phyloP scores from a whole-genome alignment of 192 early-diverging fungal species.

The Backusella macrospora region DNA sequence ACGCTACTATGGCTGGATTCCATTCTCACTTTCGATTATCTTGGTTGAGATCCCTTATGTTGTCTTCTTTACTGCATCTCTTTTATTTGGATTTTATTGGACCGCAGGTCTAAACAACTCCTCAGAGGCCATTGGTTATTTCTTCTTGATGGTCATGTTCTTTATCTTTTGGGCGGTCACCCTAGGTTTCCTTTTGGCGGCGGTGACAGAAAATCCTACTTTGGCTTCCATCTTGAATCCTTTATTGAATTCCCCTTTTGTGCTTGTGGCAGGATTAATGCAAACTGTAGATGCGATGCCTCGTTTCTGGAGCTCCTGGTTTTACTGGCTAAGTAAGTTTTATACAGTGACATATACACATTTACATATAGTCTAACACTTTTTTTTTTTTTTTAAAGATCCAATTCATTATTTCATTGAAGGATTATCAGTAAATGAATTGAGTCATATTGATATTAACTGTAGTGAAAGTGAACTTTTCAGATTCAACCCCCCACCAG shows the following conservation, averaged over 20 bases:
- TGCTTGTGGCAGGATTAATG: slow-evolving; percentile 73
- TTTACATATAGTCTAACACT: neutral
- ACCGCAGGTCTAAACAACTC: slow-evolving; percentile 60
- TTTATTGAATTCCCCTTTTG: slow-evolving; percentile 64
- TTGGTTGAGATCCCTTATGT: slow-evolving; percentile 72
- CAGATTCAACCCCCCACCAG: slow-evolving; percentile 55
- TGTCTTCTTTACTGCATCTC: slow-evolving; percentile 58
- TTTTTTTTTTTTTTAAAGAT: slow-evolving; percentile 18
- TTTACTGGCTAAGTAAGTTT: slow-evolving; percentile 57
- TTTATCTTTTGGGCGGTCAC: slow-evolving; percentile 67
- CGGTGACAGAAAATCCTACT: slow-evolving; percentile 56
- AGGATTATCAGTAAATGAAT: slow-evolving; percentile 61
- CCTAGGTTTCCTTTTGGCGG: slow-evolving; percentile 71
- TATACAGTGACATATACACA: neutral
- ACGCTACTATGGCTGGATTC: slow-evolving; percentile 68
- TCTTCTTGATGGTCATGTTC: slow-evolving; percentile 62
- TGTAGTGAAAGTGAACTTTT: slow-evolving; percentile 59
- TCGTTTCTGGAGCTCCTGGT: slow-evolving; percentile 70
- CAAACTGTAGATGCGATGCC: slow-evolving; percentile 64
- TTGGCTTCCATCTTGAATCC: slow-evolving; percentile 68
- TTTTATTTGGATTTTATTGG: slow-evolving; percentile 79
- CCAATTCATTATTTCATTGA: slow-evolving; percentile 73
- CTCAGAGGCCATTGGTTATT: slow-evolving; percentile 59
- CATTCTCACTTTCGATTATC: slow-evolving; percentile 66
- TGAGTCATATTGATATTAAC: slow-evolving; percentile 48